Evolutionary conservation across 306 rosid species (phyloP).

Genomic region (Sicyos baderoa): DNA sequence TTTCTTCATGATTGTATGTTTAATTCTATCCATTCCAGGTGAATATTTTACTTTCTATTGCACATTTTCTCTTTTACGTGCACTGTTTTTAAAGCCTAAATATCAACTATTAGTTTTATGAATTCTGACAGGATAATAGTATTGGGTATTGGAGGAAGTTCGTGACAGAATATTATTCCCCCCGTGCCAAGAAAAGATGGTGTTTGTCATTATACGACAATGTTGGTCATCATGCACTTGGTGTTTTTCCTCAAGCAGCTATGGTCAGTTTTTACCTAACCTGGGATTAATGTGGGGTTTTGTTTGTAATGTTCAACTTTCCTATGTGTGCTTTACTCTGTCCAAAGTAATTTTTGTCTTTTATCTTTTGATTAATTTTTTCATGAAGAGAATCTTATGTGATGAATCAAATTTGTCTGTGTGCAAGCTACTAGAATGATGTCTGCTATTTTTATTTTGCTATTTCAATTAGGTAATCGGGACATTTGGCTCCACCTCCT

Average conservation of each 20-base stretch:
- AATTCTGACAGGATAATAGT: slow-evolving; percentile 27
- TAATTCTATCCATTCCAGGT: background rate
- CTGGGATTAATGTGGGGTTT: background rate
- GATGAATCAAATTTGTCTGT: background rate
- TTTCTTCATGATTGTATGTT: too few species aligned
- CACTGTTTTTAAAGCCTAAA: too few species aligned
- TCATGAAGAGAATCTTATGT: background rate
- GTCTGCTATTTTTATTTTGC: background rate
- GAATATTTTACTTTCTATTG: too few species aligned
- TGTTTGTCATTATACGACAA: slow-evolving; percentile 34
- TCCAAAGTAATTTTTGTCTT: background rate
- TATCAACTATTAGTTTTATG: background rate
- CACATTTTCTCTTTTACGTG: too few species aligned
- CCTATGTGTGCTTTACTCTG: background rate
- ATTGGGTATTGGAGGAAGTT: slow-evolving; percentile 37
- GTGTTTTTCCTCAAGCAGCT: slow-evolving; percentile 25
- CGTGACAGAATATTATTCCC: slow-evolving; percentile 37
- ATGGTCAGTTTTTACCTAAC: slow-evolving; percentile 26
- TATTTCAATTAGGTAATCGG: background rate
- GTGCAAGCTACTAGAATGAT: background rate
- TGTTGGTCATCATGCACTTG: slow-evolving; percentile 25
- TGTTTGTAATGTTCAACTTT: background rate
- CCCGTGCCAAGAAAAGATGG: slow-evolving; percentile 37
- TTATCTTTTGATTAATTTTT: background rate
- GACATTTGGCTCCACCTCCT: background rate